Conservation (phyloP, 2,329 filamentous ascomycete species). For the Aureobasidium subglaciale region DNA sequence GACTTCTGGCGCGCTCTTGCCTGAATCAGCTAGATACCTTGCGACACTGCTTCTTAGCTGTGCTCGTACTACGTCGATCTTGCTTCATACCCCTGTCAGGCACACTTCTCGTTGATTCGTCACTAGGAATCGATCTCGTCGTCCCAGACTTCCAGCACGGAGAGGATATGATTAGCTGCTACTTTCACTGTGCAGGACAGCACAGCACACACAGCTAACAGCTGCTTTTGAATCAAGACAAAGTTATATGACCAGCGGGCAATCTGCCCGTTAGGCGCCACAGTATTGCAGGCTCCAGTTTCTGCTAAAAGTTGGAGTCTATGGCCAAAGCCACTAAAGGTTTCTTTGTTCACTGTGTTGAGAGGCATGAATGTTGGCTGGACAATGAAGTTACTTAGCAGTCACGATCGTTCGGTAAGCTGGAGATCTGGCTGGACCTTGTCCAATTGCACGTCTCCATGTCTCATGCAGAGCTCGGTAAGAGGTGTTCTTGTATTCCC, state of each 20-base stretch:
- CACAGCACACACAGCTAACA: not conserved
- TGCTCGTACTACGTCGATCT: constrained; percentile 7
- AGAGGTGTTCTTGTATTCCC: not conserved
- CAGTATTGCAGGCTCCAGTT: not conserved
- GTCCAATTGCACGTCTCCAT: not conserved
- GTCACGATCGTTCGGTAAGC: not conserved
- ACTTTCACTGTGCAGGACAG: not conserved
- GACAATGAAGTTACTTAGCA: not conserved
- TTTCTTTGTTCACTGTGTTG: constrained; percentile 2
- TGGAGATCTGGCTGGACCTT: not conserved
- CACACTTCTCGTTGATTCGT: not conserved
- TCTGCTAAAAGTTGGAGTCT: not conserved
- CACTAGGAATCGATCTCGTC: not conserved
- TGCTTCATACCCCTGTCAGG: constrained; percentile 12
- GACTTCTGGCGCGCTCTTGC: not conserved
- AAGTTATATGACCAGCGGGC: not conserved
- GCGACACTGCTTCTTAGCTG: not conserved
- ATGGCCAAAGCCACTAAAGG: not conserved
- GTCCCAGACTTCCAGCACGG: not conserved
- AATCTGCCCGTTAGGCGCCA: not conserved
- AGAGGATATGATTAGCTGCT: not conserved
- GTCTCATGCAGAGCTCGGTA: not conserved
- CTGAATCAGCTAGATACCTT: too few relatives aligned
- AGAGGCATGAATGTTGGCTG: not conserved
- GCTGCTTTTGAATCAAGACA: not conserved